Conservation (phyloP, 2,329 filamentous ascomycete species). For the Rutstroemia sydowiana region DNA sequence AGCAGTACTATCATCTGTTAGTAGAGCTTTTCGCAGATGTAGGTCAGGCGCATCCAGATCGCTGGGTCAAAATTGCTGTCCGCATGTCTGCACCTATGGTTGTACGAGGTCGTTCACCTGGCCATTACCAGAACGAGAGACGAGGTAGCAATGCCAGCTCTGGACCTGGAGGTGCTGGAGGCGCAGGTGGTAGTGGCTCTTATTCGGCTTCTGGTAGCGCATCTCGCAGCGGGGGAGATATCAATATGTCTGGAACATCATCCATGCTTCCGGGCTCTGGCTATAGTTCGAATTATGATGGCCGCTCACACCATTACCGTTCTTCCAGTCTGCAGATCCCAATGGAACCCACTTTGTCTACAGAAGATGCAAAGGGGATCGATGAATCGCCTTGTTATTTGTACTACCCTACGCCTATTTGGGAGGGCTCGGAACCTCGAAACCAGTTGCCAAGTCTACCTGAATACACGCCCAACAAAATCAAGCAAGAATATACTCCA, state of each 20-base stretch:
- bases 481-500: slow-evolving; percentile 25
- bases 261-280: slow-evolving; percentile 23
- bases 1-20: slow-evolving; percentile 66
- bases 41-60: slow-evolving; percentile 28
- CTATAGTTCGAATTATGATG: slow-evolving; percentile 24
- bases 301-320: slow-evolving; percentile 24
- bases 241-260: slow-evolving; percentile 24
- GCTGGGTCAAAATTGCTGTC: slow-evolving; percentile 52
- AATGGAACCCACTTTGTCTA: slow-evolving; percentile 26
- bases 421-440: slow-evolving; percentile 24
- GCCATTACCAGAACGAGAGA: slow-evolving; percentile 51
- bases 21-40: slow-evolving; percentile 59
- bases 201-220: slow-evolving; percentile 23
- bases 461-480: slow-evolving; percentile 20
- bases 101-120: slow-evolving; percentile 58
- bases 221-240: slow-evolving; percentile 23
- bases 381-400: slow-evolving; percentile 24
- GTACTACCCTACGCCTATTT: slow-evolving; percentile 28
- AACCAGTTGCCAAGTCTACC: slow-evolving; percentile 23
- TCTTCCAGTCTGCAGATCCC: slow-evolving; percentile 24
- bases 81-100: slow-evolving; percentile 55
- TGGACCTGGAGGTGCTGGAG: slow-evolving; percentile 42
- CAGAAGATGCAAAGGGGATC: slow-evolving; percentile 28
- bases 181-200: slow-evolving; percentile 23
- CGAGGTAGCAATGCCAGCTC: slow-evolving; percentile 45